Base-by-base conservation (phyloP, 345 rosid genomes). In the Rubroshorea leprosula region DNA sequence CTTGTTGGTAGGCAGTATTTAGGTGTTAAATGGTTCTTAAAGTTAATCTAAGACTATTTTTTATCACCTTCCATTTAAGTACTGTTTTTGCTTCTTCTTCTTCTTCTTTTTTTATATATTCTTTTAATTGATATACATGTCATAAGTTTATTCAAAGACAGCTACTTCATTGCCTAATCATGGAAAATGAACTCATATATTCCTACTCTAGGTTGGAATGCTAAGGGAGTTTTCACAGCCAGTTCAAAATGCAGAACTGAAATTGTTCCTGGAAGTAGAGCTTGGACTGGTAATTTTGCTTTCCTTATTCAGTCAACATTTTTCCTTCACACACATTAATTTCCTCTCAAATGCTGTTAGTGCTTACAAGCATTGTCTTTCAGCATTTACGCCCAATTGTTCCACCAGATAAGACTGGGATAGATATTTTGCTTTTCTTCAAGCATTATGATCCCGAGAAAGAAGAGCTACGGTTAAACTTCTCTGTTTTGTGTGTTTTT, bases 191-290 rank as follows among this genome's bases (percentile, higher is more conserved):
- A n/a, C 16, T 15, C n/a, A 13, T 35, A 6, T 35, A 35, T 13
- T 38, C 39, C n/a, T 31, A 51, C 62, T 62, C 48, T 64, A 85
- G 93, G 89, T 85, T 63, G 89, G 89, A 54, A 82, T 77, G 51
- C 65, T 86, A 72, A 79, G 85, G 67, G 85, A 79, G 69, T 72
- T 69, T 29, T 79, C 85, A 52, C 80, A 75, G 68, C 80, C 79
- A 67, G 77, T 68, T 26, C 79, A 79, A 21, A 77, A 72, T 68
- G 80, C 89, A 1, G 94, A 83, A 49, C 54, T 86, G 54, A 86
- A 81, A 62, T 62, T 86, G 64, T 83, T 78, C 74, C 72, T 86
- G 73, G 89, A 86, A 77, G 80, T 83, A n/a, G 94, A 77, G 68
- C 60, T 68, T n/a, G n/a, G n/a, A 39, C 81, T 25, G 83, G 93